Evolutionary conservation across 805 yeast genomes (phyloP), one percentile per base, ranked within the genome.

Genomic region (Myxozyma geophila): DNA sequence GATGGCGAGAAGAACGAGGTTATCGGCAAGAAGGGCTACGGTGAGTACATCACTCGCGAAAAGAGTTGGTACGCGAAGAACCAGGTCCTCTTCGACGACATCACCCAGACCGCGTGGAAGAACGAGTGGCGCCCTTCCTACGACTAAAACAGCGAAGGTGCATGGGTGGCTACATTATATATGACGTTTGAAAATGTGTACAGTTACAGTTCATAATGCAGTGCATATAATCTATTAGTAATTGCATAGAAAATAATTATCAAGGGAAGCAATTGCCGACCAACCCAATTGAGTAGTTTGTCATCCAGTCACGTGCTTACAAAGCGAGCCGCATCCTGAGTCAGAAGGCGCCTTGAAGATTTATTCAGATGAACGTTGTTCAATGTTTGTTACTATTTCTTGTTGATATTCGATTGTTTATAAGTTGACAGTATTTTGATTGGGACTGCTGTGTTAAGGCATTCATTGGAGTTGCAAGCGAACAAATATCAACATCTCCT

Each of bases 1-100:
- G 68, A 66, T 39, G 64, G 51, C 39, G 70, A 63, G 15, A 60
- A 64, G 62, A 67, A 59, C 37, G 58, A 58, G 37, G 62, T 68
- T 28, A 62, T 68, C 3, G 71, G 71, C 35, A 60, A 54, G 60
- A 66, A 68, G 62, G 67, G 68, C 12, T 62, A 49, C 52, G 71
- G 71, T 15, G 49, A 68, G 54, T 68, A 63, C 49, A 54, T 68
- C 12, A 12, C 47, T 5, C 64, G 71, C 10, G 67, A 61, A 43
- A 21, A 54, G 41, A 50, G 59, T 13, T 66, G 69, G 69, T 66
- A 63, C 53, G 60, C 69, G 9, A 59, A 60, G 60, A 66, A 58
- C 64, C 69, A 66, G 69, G 54, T 43, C 54, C 47, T 63, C 53
- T 66, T 66, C 36, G 68, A 64, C 33, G 66, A 64, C 21, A 41